These are phyloP conservation scores for Annona squamosa DNA, from an alignment of 164 flowering plant genomes.

Conservation along the genomic window DNA sequence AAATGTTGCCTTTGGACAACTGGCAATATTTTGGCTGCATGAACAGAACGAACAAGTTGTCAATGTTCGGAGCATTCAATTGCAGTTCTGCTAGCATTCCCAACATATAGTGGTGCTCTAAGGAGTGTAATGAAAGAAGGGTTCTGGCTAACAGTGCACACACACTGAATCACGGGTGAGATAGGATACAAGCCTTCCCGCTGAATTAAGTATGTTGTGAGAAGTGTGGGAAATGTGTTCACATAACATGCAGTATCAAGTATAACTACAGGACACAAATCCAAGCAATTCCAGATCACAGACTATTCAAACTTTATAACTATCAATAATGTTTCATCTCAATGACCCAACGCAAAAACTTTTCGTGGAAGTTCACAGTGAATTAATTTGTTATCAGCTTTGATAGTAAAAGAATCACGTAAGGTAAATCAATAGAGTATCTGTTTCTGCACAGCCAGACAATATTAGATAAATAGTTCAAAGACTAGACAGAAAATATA, in stretches of 20 bases:
- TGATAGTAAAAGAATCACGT: too few species aligned
- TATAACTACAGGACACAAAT: too few species aligned
- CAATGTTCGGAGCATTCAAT: slow-evolving; percentile 2
- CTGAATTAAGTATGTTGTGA: neutral
- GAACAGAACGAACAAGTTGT: slow-evolving; percentile 4
- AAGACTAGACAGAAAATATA: too few species aligned
- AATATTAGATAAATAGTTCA: neutral
- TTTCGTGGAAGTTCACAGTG: neutral
- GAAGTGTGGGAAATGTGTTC: neutral
- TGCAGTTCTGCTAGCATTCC: neutral
- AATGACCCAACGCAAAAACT: neutral
- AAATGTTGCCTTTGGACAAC: slow-evolving; percentile 86
- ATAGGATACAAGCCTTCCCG: neutral
- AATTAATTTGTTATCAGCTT: neutral
- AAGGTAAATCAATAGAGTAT: too few species aligned
- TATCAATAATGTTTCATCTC: too few species aligned
- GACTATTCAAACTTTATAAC: too few species aligned
- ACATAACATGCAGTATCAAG: too few species aligned
- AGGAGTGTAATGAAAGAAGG: too few species aligned
- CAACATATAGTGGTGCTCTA: neutral
- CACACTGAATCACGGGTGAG: neutral
- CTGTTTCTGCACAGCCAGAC: neutral
- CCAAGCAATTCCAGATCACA: too few species aligned
- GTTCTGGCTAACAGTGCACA: neutral
- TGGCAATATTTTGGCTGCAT: slow-evolving; percentile 82